Evolutionary conservation across 1,284 basidiomycete species (phyloP), one percentile per base, ranked within the genome.

Genomic region (Golubevia sp.): DNA sequence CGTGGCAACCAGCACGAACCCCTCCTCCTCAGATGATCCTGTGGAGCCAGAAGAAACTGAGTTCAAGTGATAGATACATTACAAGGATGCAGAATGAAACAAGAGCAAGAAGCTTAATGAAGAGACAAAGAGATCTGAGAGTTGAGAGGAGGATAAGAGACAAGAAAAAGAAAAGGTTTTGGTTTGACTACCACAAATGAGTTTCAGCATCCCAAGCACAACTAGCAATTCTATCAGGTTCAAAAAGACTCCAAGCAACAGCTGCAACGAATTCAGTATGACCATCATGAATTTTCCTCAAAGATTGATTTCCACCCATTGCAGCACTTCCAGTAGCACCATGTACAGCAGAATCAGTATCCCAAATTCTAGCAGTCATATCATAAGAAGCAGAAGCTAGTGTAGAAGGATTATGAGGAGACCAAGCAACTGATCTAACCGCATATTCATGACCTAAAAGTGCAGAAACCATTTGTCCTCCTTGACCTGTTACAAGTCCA

Each of bases 251-350:
- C 96, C 96, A 99, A 21, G 88, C 88, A 68, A 93, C 90, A 0
- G 93, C 94, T 55, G 93, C 92, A 20, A 96, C 93, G 83, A 99
- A 99, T 85, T 98, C 96, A 2, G 92, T 94, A 82, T 99, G 96
- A 5, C 88, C 86, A 79, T 93, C 90, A 77, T 96, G 91, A 34
- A 93, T 89, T 64, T 89, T 85, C 56, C 20, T 25, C 18, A 59
- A 13, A 6, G 51, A 30, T 88, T 91, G 13, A 73, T 63, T 30
- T 51, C 8, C 30, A 5, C 30, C 30, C 30, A 34, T 34, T 34
- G 30, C 30, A 34, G 30, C 30, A 34, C 30, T 34, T 34, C 30
- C 30, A 34, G 11, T 11, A 34, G 30, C 30, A 5, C 30, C 30
- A 34, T 34, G 30, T 5, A 34, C 11, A 34, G 30, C 44, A 3